phyloP scores from a whole-genome alignment of 225 moss, liverwort and hornwort species.

The Pseudoscleropodium purum region DNA sequence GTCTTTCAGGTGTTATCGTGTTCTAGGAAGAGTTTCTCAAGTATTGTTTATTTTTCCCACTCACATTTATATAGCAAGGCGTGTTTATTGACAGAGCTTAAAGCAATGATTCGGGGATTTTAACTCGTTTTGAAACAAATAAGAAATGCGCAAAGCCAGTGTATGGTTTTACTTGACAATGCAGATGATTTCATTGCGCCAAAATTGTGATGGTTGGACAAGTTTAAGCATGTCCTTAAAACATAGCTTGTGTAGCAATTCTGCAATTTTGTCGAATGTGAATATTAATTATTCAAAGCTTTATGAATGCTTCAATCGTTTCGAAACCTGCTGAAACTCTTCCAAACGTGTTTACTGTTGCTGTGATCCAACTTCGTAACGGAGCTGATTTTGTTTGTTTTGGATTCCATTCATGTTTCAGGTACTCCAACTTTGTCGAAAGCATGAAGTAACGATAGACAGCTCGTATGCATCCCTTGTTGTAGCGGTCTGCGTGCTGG shows the following conservation, averaged over 20 bases:
- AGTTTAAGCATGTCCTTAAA: not conserved
- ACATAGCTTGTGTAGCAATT: not conserved
- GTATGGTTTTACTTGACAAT: not conserved
- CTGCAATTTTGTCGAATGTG: not conserved
- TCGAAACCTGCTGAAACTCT: not conserved
- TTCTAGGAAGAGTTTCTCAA: not conserved
- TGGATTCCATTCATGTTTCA: conserved; percentile 18
- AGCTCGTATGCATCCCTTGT: conserved; percentile 88
- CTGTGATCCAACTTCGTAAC: not conserved
- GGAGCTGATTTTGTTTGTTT: not conserved
- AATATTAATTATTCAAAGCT: not conserved
- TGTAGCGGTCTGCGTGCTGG: conserved; percentile 83
- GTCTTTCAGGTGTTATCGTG: not conserved
- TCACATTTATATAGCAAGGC: not conserved
- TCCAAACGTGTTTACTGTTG: not conserved
- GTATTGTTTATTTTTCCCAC: not conserved
- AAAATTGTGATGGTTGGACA: not conserved
- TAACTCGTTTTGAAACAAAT: not conserved
- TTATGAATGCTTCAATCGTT: not conserved
- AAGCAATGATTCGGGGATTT: not conserved
- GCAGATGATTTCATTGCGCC: not conserved
- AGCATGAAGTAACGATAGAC: conserved; percentile 89
- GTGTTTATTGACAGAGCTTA: not conserved
- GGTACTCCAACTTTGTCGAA: conserved; percentile 83
- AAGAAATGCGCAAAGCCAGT: not conserved